Percentiles rank a stretch among this genome's conserved stretches.
Conservation (phyloP, 257 asterid species). For the Salvia splendens region DNA sequence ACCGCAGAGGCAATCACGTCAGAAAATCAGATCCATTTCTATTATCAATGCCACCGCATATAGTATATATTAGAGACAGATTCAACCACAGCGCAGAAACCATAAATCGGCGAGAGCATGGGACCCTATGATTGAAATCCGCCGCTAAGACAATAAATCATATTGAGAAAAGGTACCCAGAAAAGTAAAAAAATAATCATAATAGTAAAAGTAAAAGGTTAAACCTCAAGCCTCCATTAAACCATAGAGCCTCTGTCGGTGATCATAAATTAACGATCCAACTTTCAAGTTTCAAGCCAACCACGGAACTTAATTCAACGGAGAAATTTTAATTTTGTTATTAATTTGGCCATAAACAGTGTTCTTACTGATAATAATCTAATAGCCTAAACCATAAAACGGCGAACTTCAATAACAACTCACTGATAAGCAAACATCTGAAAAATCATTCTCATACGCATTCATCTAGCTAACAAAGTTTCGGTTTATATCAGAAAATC, state of each 20-base stretch:
- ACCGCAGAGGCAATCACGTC: not conserved
- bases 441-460: not conserved
- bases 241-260: not conserved
- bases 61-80: slow-evolving; percentile 16
- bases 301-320: not conserved
- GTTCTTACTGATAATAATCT: not conserved
- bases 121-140: slow-evolving; percentile 33
- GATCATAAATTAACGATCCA: slow-evolving; percentile 8
- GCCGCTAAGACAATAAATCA: slow-evolving; percentile 29
- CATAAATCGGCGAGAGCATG: slow-evolving; percentile 4
- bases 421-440: slow-evolving; percentile 5
- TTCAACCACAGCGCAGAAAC: slow-evolving; percentile 25
- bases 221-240: not conserved
- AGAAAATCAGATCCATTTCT: slow-evolving; percentile 33
- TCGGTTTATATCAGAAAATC: not conserved
- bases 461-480: not conserved
- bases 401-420: not conserved
- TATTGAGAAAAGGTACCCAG: not conserved
- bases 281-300: not conserved
- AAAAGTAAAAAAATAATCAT: not conserved
- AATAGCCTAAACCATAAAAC: not conserved
- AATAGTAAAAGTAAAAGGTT: not conserved
- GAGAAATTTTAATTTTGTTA: not conserved
- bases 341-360: not conserved
- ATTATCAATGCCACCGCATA: slow-evolving; percentile 31